A percentile compares a stretch with the other conserved stretches of the same genome.
Conservation (phyloP, 2,329 filamentous ascomycete genomes). For the Phialophora macrospora region DNA sequence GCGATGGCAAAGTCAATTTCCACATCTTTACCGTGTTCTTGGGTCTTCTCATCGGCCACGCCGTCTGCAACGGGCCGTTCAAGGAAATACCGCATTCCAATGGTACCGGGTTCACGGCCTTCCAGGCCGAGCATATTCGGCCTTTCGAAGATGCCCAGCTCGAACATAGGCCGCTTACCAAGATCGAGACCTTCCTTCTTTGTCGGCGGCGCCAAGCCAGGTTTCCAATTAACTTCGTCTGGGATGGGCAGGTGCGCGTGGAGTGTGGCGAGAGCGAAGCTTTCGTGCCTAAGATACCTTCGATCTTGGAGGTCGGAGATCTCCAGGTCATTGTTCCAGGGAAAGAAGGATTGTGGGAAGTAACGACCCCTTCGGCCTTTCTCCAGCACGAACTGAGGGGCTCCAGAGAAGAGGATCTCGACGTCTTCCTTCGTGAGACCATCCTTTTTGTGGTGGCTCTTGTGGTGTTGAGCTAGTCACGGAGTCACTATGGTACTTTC, state of each 20-base stretch:
- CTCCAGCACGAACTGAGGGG: conserved; percentile 53
- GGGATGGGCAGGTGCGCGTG: conserved; percentile 53
- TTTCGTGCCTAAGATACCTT: conserved; percentile 47
- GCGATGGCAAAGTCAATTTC: conserved; percentile 36
- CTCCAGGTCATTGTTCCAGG: conserved; percentile 49
- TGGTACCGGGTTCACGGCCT: conserved; percentile 53
- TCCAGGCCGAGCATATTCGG: conserved; percentile 56
- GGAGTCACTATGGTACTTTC: neutral
- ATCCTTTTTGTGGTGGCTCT: conserved; percentile 6
- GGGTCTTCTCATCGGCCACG: conserved; percentile 36
- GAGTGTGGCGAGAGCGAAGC: conserved; percentile 50
- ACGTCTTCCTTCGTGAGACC: conserved; percentile 47
- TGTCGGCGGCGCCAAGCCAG: conserved; percentile 20
- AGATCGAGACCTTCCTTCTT: conserved; percentile 35
- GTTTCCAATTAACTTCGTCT: conserved; percentile 44
- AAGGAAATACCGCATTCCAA: conserved; percentile 55
- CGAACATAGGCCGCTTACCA: conserved; percentile 48
- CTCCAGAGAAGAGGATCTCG: conserved; percentile 50
- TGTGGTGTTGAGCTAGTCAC: conserved; percentile 1
- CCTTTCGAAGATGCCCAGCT: conserved; percentile 53
- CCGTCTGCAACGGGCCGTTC: conserved; percentile 52
- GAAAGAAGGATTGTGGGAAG: conserved; percentile 53
- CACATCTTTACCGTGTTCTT: conserved; percentile 35
- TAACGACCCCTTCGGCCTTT: conserved; percentile 47
- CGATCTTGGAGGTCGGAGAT: conserved; percentile 51